Percentiles rank a stretch among this genome's conserved stretches.
phyloP scores from a whole-genome alignment of 2,329 filamentous ascomycete species.

The Metarhizium album region DNA sequence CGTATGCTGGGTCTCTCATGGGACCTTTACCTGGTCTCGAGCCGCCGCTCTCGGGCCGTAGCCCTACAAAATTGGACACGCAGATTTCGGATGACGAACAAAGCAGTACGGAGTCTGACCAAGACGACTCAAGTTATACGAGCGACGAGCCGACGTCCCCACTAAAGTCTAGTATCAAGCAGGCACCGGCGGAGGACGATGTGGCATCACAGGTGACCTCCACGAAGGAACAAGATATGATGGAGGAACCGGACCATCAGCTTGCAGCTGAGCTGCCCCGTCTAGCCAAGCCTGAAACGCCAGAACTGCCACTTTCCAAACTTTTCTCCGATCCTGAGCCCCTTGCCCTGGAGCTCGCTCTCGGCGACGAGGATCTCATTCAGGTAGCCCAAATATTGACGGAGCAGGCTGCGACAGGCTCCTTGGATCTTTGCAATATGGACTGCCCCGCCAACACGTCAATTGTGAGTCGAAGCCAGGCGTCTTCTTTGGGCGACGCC shows the following conservation, averaged over 20 bases:
- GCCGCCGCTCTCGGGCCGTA: slow-evolving; percentile 16
- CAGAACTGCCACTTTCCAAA: slow-evolving; percentile 39
- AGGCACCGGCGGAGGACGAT: slow-evolving; percentile 38
- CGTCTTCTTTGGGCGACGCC: slow-evolving; percentile 30
- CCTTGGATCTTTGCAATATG: slow-evolving; percentile 23
- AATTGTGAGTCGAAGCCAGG: slow-evolving; percentile 24
- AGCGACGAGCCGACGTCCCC: slow-evolving; percentile 39
- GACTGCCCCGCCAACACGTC: slow-evolving; percentile 11
- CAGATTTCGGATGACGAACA: slow-evolving; percentile 34
- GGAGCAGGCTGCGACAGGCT: slow-evolving; percentile 53
- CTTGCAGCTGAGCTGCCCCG: slow-evolving; percentile 38
- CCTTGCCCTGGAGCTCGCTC: slow-evolving; percentile 30
- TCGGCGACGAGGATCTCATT: slow-evolving; percentile 50
- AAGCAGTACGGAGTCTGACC: slow-evolving; percentile 43
- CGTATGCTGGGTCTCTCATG: slow-evolving; percentile 15
- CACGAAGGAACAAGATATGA: slow-evolving; percentile 35
- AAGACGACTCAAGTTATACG: slow-evolving; percentile 41
- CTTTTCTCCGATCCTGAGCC: slow-evolving; percentile 53
- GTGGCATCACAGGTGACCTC: slow-evolving; percentile 41
- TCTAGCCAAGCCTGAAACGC: slow-evolving; percentile 34
- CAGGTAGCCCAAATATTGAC: slow-evolving; percentile 61
- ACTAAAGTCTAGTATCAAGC: slow-evolving; percentile 35
- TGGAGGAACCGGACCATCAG: slow-evolving; percentile 36
- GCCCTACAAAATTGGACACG: slow-evolving; percentile 27
- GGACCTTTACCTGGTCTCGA: slow-evolving; percentile 18